Conservation (phyloP, 1,284 basidiomycete genomes). For the Irpex sp. region DNA sequence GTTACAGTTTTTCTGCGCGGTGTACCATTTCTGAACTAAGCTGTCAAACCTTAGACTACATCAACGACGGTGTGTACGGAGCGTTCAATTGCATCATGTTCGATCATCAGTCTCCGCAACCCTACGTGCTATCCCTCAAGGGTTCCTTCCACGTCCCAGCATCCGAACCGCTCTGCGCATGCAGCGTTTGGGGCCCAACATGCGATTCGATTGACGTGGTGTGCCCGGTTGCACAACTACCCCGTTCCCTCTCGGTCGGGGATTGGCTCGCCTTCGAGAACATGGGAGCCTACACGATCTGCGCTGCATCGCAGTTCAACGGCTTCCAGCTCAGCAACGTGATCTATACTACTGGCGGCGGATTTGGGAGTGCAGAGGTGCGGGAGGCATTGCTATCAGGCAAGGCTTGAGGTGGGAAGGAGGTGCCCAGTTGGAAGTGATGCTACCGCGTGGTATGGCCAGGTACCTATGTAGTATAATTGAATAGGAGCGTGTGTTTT, state of each 20-base stretch:
- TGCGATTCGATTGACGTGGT: constrained; percentile 81
- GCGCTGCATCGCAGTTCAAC: constrained; percentile 73
- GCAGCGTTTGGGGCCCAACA: constrained; percentile 70
- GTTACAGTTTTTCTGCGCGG: constrained; percentile 31
- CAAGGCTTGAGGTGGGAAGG: constrained; percentile 1
- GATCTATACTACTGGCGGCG: constrained; percentile 41
- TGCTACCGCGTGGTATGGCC: constrained; percentile 2
- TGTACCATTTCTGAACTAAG: constrained; percentile 1
- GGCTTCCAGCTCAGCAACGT: constrained; percentile 48
- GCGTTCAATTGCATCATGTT: constrained; percentile 93
- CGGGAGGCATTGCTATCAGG: constrained; percentile 26
- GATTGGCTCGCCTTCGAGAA: constrained; percentile 78
- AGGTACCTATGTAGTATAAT: constrained; percentile 1
- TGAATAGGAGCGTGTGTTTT: background rate
- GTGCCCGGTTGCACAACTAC: constrained; percentile 43
- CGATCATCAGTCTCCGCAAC: constrained; percentile 73
- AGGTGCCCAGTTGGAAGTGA: background rate
- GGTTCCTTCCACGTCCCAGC: constrained; percentile 42
- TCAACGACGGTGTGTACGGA: constrained; percentile 98
- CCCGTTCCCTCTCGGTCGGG: constrained; percentile 56
- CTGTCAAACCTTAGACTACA: constrained; percentile 68
- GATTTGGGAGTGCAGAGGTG: constrained; percentile 33
- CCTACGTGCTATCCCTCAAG: constrained; percentile 54
- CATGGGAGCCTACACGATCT: constrained; percentile 82
- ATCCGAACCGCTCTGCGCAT: constrained; percentile 40